These are phyloP conservation scores for Cladosporium sp. DNA, from an alignment of 2,329 filamentous ascomycete genomes.

Conservation along the genomic window DNA sequence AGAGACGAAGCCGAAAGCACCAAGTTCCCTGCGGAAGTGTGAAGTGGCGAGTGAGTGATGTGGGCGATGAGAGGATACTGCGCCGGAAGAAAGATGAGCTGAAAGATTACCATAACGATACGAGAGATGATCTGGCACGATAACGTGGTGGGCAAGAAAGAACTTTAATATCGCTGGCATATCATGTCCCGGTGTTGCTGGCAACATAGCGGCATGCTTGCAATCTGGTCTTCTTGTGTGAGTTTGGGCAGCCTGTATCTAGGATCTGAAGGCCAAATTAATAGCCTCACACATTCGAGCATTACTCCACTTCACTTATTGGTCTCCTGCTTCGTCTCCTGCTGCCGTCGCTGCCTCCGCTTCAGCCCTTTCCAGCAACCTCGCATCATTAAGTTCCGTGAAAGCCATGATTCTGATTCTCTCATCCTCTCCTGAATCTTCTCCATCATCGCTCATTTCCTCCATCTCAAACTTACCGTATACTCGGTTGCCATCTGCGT, in stretches of 20 bases:
- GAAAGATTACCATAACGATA: not conserved
- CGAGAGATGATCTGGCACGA: not conserved
- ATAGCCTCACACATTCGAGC: not conserved
- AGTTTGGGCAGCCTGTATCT: not conserved
- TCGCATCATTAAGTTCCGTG: constrained; percentile 66
- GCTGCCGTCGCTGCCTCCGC: not conserved
- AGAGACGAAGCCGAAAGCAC: not conserved
- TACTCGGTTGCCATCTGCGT: constrained; percentile 69
- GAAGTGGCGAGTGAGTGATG: not conserved
- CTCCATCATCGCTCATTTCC: constrained; percentile 56
- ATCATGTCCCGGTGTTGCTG: not conserved
- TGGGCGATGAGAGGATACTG: not conserved
- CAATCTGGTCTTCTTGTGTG: not conserved
- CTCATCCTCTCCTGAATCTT: constrained; percentile 49
- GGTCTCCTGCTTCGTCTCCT: not conserved
- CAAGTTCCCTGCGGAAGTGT: not conserved
- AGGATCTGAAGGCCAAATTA: not conserved
- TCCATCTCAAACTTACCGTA: constrained; percentile 78
- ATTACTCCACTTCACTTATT: not conserved
- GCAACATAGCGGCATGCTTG: not conserved
- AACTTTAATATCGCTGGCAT: not conserved
- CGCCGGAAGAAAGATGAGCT: not conserved
- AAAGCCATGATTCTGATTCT: constrained; percentile 63
- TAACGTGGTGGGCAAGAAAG: not conserved
- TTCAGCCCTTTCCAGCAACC: constrained; percentile 44